Conservation (phyloP, 2,329 filamentous ascomycete genomes). For the Apiospora marii region DNA sequence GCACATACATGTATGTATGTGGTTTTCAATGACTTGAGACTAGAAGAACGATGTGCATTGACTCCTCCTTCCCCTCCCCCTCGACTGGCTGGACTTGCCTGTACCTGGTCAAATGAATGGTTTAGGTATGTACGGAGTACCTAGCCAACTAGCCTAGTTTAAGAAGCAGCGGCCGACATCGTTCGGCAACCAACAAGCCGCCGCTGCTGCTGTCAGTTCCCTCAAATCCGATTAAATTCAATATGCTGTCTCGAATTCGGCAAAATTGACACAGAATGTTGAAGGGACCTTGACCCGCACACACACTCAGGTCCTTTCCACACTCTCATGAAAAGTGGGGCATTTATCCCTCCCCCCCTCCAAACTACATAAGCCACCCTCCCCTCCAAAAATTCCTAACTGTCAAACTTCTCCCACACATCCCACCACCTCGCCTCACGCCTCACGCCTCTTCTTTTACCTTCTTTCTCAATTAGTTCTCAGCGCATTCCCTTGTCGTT, state of each 20-base stretch:
- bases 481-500: constrained; percentile 25
- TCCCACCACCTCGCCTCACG: no score
- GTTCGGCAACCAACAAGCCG: constrained; percentile 15
- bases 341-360: neutral
- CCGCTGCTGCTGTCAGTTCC: neutral
- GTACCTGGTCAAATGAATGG: neutral
- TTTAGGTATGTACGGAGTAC: neutral
- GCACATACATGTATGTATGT: no score
- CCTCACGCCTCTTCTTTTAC: constrained; percentile 26
- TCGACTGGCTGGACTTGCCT: neutral
- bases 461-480: constrained; percentile 5
- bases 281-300: no score
- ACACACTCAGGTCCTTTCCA: no score
- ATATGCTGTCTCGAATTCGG: no score
- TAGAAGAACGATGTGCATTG: neutral
- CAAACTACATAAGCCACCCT: neutral
- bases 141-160: neutral
- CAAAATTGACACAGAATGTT: no score
- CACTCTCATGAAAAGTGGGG: no score
- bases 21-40: no score
- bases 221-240: no score
- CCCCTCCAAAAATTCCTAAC: constrained; percentile 24
- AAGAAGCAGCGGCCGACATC: constrained; percentile 17
- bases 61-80: neutral
- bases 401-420: constrained; percentile 28